Percentiles rank a stretch among this genome's conserved stretches.
Evolutionary conservation across 108 stramenopile species (phyloP).

Genomic region (Discostella stelligeroides): DNA sequence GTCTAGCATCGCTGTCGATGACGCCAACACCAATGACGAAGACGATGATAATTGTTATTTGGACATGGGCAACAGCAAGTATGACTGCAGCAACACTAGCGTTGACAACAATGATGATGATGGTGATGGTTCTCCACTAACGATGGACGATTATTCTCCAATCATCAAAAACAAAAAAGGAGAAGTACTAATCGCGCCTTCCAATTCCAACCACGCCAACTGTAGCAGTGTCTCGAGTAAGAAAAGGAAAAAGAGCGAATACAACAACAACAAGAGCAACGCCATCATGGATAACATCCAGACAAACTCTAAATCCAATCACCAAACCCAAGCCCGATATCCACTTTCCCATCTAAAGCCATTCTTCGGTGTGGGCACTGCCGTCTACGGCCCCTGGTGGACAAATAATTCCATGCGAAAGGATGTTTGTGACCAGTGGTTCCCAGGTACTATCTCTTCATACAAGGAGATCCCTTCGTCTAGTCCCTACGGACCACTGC

Average conservation of each 20-base stretch:
- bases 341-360: conserved; percentile 1
- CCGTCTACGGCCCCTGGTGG: conserved; percentile 7
- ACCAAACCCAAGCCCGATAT: no score
- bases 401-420: not conserved
- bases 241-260: no score
- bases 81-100: not conserved
- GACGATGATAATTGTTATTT: conserved; percentile 23
- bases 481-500: conserved; percentile 11
- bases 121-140: no score
- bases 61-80: not conserved
- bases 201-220: no score
- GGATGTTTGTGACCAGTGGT: not conserved
- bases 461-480: not conserved
- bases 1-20: no score
- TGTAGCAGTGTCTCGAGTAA: no score
- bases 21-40: conserved; percentile 9
- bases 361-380: conserved; percentile 1
- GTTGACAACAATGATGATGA: no score
- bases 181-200: no score
- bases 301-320: not conserved
- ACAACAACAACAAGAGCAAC: no score
- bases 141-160: no score
- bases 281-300: no score
- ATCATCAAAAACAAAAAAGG: no score
- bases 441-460: not conserved